Conservation (phyloP, 2,329 filamentous ascomycete genomes). For the Fonsecaea pedrosoi region DNA sequence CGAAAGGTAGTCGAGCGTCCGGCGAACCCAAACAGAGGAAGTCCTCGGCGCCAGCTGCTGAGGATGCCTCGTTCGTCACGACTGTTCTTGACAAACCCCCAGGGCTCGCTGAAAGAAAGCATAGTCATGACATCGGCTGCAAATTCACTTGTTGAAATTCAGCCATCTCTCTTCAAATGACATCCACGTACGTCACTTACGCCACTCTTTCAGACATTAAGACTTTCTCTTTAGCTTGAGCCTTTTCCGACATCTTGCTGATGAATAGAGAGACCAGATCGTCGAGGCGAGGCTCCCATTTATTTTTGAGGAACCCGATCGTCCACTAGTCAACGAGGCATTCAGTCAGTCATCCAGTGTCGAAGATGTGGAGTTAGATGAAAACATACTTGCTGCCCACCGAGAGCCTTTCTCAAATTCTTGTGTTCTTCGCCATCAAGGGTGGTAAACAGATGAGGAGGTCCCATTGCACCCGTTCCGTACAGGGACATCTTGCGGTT, state of each 20-base stretch:
- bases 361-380: not conserved
- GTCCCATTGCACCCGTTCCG: slow-evolving; percentile 8
- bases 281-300: slow-evolving; percentile 14
- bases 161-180: not conserved
- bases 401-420: slow-evolving; percentile 6
- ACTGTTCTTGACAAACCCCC: slow-evolving; percentile 9
- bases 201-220: slow-evolving; percentile 12
- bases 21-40: slow-evolving; percentile 4
- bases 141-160: slow-evolving; percentile 6
- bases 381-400: not conserved
- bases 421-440: slow-evolving; percentile 12
- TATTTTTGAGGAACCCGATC: slow-evolving; percentile 13
- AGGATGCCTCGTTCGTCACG: slow-evolving; percentile 6
- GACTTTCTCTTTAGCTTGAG: not conserved
- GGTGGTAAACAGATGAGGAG: slow-evolving; percentile 9
- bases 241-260: slow-evolving; percentile 9
- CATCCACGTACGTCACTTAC: not conserved
- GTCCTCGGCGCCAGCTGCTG: slow-evolving; percentile 9
- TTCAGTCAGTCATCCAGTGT: not conserved
- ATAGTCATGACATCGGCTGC: slow-evolving; percentile 16
- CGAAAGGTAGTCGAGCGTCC: slow-evolving; percentile 6
- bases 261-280: slow-evolving; percentile 7
- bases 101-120: slow-evolving; percentile 16
- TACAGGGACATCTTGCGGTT: slow-evolving; percentile 7
- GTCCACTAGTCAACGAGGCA: not conserved